Conservation (phyloP, 2,329 filamentous ascomycete genomes). For the Blastomyces percursus region DNA sequence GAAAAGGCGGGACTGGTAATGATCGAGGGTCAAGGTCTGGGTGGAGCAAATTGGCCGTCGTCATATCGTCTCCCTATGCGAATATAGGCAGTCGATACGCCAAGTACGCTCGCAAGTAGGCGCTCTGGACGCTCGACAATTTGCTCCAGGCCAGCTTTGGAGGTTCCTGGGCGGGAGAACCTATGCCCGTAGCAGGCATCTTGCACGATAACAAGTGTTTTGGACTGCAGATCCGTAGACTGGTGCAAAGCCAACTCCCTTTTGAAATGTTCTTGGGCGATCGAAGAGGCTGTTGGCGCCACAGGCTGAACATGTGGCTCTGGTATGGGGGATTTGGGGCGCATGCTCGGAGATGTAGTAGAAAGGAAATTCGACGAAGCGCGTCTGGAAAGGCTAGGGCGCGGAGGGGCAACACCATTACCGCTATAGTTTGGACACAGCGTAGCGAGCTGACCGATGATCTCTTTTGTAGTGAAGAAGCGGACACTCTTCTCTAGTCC, state of each 20-base stretch:
- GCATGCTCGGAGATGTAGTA: slow-evolving; percentile 21
- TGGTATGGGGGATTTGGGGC: slow-evolving; percentile 18
- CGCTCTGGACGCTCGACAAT: slow-evolving; percentile 93
- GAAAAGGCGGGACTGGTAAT: slow-evolving; percentile 60
- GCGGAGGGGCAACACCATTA: slow-evolving; percentile 19
- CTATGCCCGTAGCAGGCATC: slow-evolving; percentile 93
- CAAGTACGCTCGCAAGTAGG: slow-evolving; percentile 70
- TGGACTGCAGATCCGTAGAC: slow-evolving; percentile 30
- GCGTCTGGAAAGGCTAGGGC: slow-evolving; percentile 25
- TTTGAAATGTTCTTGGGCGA: slow-evolving; percentile 59
- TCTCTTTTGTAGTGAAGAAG: slow-evolving; percentile 29
- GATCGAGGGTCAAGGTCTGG: slow-evolving; percentile 47
- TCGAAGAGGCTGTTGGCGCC: slow-evolving; percentile 39
- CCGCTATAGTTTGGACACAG: slow-evolving; percentile 23
- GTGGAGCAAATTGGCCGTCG: slow-evolving; percentile 57
- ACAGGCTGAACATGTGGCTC: slow-evolving; percentile 16
- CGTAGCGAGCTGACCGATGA: slow-evolving; percentile 30
- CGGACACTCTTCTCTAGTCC: slow-evolving; percentile 28
- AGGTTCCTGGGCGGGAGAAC: slow-evolving; percentile 71
- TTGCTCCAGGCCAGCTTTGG: slow-evolving; percentile 56
- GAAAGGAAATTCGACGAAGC: slow-evolving; percentile 22
- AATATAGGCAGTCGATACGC: slow-evolving; percentile 78
- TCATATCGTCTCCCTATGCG: slow-evolving; percentile 72
- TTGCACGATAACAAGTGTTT: slow-evolving; percentile 76
- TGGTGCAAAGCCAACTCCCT: slow-evolving; percentile 58